These are phyloP conservation scores for Datura wrightii DNA, from an alignment of 257 asterid genomes.

Conservation along the genomic window DNA sequence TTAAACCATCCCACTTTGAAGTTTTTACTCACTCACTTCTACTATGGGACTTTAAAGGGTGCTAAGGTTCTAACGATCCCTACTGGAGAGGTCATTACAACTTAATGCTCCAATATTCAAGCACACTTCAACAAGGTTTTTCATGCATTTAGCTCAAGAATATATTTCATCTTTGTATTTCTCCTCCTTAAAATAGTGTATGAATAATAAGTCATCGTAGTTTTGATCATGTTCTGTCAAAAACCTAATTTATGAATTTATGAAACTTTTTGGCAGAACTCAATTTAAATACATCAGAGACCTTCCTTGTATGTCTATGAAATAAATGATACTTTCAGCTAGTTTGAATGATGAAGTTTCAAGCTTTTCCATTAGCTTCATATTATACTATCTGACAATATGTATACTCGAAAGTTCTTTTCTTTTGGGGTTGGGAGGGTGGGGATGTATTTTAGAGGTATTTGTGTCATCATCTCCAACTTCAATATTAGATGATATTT, in stretches of 20 bases:
- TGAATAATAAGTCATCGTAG: not conserved
- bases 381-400: not conserved
- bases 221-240: not conserved
- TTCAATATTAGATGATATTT: not conserved
- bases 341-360: not conserved
- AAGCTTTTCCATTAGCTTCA: not conserved
- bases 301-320: not conserved
- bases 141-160: not conserved
- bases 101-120: too few species aligned
- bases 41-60: too few species aligned
- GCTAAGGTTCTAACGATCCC: too few species aligned
- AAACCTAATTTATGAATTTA: not conserved
- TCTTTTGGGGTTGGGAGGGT: not conserved
- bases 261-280: not conserved
- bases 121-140: not conserved
- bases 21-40: too few species aligned
- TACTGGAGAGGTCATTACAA: too few species aligned
- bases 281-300: not conserved
- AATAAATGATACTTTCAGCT: not conserved
- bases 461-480: not conserved
- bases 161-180: not conserved
- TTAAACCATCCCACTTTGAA: too few species aligned
- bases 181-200: not conserved
- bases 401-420: not conserved
- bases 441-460: not conserved